phyloP scores from a whole-genome alignment of 2,329 filamentous ascomycete genomes.

The Zymoseptoria tritici region DNA sequence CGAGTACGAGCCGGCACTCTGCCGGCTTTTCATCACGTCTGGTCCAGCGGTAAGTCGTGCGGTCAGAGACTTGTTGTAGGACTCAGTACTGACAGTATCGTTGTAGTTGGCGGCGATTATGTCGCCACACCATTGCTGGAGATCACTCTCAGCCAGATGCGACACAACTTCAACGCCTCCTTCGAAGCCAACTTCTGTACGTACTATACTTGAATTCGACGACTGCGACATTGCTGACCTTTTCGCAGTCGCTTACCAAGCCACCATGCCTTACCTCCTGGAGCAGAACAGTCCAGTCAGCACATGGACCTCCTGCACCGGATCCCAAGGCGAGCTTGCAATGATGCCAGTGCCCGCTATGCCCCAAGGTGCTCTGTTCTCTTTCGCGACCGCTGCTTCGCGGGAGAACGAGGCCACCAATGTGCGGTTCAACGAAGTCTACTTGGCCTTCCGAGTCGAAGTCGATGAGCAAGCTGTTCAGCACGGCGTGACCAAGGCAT shows the following conservation, averaged over 20 bases:
- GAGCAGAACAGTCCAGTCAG: conserved; percentile 20
- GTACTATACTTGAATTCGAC: background rate
- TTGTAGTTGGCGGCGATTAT: conserved; percentile 24
- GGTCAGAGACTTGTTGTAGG: conserved; percentile 3
- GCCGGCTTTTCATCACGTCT: conserved; percentile 35
- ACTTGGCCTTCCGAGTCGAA: conserved; percentile 21
- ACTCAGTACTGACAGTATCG: conserved; percentile 17
- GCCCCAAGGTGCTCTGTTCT: conserved; percentile 32
- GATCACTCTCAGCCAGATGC: conserved; percentile 11
- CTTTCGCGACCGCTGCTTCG: conserved; percentile 27
- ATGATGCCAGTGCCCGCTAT: conserved; percentile 22
- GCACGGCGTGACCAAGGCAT: conserved; percentile 5
- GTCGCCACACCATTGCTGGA: conserved; percentile 15
- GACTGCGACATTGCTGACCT: background rate
- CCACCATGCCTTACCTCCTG: conserved; percentile 28
- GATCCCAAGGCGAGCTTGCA: conserved; percentile 26
- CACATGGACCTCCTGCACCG: conserved; percentile 31
- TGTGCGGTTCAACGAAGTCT: conserved; percentile 36
- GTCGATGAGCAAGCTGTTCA: conserved; percentile 3
- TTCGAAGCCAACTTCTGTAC: conserved; percentile 29
- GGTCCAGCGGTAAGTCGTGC: background rate
- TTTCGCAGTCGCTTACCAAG: conserved; percentile 4
- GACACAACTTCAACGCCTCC: conserved; percentile 14
- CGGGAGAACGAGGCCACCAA: conserved; percentile 27
- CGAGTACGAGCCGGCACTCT: conserved; percentile 29